Base-by-base conservation (phyloP, 2,329 filamentous ascomycete genomes). In the Fusarium mangiferae region DNA sequence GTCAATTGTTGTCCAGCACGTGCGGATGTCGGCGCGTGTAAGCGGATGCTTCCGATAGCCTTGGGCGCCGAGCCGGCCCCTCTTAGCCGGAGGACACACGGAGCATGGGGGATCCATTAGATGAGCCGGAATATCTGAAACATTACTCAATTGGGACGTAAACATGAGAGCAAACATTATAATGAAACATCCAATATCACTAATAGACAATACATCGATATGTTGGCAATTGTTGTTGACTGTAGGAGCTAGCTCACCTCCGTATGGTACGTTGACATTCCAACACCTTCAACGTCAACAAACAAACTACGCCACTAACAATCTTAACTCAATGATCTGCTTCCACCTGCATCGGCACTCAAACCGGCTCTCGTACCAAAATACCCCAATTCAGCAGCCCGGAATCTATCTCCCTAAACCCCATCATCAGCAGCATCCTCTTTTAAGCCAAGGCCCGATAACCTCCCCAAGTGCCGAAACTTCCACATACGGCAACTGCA, bases 1-100 rank as follows among this genome's bases (percentile, higher is more conserved):
- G 59, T 44, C 30, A 61, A 52, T 49, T 41, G 42, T 57, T 52
- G n/a, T 38, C 42, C 45, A 48, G 33, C 48, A 67, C 36, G 51
- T 56, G 66, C 71, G 71, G 71, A 74, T 73, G 42, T 73, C 71
- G 71, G 71, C 39, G 41, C 41, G 46, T 49, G 39, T 26, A 42
- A 41, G 52, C 62, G 54, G 57, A 63, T 55, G 66, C 15, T 51
- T 52, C 35, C 62, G 66, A 67, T 39, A 62, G 56, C 65, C 44
- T 52, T 24, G 38, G 45, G 15, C 52, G 52, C 69, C 69, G 69
- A 72, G 68, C 58, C 69, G 69, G 69, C 62, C 69, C 52, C 67
- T 71, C 67, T 42, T 60, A 70, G 61, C 46, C 68, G 60, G 54
- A 45, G n/a, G 17, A 60, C 48, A 33, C 44, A 35, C 65, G 59